phyloP scores from a whole-genome alignment of 306 rosid species.

The Acacia crassicarpa region DNA sequence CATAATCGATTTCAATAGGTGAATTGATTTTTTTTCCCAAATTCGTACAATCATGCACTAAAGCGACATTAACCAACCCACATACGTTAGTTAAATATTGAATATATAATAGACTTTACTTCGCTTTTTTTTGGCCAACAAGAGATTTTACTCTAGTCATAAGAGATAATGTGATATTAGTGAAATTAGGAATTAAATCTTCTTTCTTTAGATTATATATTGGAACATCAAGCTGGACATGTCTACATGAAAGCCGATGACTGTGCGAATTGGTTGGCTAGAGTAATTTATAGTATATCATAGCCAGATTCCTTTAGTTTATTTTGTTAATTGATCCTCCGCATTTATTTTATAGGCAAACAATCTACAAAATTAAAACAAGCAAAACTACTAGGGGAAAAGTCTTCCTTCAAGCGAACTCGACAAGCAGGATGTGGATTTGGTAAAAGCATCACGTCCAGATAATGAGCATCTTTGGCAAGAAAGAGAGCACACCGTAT shows the following conservation, averaged over 20 bases:
- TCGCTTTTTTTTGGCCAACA: too few relatives aligned
- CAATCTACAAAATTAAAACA: too few relatives aligned
- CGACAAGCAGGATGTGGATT: too few relatives aligned
- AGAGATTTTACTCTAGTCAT: background rate
- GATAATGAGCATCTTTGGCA: too few relatives aligned
- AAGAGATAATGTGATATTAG: background rate
- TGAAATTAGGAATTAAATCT: background rate
- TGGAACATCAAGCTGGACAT: background rate
- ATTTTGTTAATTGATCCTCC: background rate
- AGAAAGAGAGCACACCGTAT: too few relatives aligned
- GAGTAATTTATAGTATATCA: background rate
- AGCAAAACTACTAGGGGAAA: too few relatives aligned
- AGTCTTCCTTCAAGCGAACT: too few relatives aligned
- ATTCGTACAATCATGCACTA: background rate
- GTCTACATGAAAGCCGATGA: background rate
- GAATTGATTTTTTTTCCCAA: background rate
- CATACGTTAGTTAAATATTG: background rate
- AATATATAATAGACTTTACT: too few relatives aligned
- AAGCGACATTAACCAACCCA: background rate
- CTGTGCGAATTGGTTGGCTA: background rate
- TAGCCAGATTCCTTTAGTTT: background rate
- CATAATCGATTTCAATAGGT: background rate
- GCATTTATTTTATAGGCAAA: background rate
- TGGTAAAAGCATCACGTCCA: too few relatives aligned
- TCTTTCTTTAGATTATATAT: background rate